phyloP scores from a whole-genome alignment of 805 yeast genomes.

The Saccharomyces kudriavzevii region DNA sequence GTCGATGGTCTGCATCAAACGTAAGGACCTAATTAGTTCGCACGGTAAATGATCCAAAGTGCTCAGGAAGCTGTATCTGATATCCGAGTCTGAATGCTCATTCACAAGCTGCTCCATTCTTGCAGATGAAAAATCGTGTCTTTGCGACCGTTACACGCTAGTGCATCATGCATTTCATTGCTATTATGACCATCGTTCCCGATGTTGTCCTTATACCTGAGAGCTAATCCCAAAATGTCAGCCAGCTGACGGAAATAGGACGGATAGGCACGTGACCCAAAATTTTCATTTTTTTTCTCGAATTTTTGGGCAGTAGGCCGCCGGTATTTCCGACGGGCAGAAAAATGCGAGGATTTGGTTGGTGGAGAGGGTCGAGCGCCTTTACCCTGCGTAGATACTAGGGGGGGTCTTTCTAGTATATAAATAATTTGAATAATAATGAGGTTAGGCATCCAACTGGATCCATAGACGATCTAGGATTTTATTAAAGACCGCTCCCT shows the following conservation, averaged over 20 bases:
- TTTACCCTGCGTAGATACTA: neutral
- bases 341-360: neutral
- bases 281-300: neutral
- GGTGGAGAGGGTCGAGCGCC: neutral
- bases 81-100: conserved; percentile 18
- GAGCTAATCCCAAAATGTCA: neutral
- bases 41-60: conserved; percentile 38
- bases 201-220: neutral
- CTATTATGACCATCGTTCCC: neutral
- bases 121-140: neutral
- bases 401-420: neutral
- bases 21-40: conserved; percentile 35
- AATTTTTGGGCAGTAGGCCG: neutral
- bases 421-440: neutral
- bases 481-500: neutral
- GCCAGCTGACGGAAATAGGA: neutral
- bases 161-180: neutral
- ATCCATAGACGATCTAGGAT: neutral
- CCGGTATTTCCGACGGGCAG: neutral
- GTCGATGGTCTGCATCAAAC: conserved; percentile 35
- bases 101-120: neutral
- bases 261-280: neutral
- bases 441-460: neutral
- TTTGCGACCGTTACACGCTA: neutral
- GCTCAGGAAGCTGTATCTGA: conserved; percentile 33